Base-by-base conservation (phyloP, 768 basidiomycete genomes). In the Boletus edulis region DNA sequence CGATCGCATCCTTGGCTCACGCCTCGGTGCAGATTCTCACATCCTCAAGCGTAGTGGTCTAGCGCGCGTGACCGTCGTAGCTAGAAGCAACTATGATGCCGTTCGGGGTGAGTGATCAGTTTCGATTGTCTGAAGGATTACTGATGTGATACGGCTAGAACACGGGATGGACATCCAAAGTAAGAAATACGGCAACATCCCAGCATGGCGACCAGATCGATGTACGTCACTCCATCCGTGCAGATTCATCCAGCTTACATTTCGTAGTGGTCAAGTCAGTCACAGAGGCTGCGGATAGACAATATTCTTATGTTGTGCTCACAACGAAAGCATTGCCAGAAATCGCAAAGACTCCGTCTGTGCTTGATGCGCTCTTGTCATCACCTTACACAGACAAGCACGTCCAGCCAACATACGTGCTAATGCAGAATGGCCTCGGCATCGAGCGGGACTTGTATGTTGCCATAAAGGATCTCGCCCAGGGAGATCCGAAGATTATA, bases 251-350 rank as follows among this genome's bases (percentile, higher is more conserved):
- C 35, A 24, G 42, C 49, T 61, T 38, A 48, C 29, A 29, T 9
- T 13, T 41, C 34, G 3, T 42, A 88, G 88, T 87, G 48, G 79
- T 82, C 60, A 77, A 68, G 34, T 81, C 81, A 4, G 77, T 90
- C 31, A 68, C 66, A 1, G 82, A 83, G 39, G 89, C 89, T 12
- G 75, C 79, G 17, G 85, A 87, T 64, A 66, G 74, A 35, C 64
- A 77, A 1, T 91, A 89, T 67, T 75, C 79, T 42, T 83, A 85
- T 66, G 86, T 88, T 6, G 69, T 91, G 31, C 66, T 89, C 45
- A 77, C 84, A 4, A 88, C 86, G 1, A 91, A 91, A 65, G 82
- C 83, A 5, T 70, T 90, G 17, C 88, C 89, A 4, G 89, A 91
- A 61, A 63, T 87, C 11, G 62, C 72, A 2, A 79, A 76, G 12